Evolutionary conservation across 1,139 yeast species (phyloP).

Genomic region (Groenewaldozyma auringiensis): DNA sequence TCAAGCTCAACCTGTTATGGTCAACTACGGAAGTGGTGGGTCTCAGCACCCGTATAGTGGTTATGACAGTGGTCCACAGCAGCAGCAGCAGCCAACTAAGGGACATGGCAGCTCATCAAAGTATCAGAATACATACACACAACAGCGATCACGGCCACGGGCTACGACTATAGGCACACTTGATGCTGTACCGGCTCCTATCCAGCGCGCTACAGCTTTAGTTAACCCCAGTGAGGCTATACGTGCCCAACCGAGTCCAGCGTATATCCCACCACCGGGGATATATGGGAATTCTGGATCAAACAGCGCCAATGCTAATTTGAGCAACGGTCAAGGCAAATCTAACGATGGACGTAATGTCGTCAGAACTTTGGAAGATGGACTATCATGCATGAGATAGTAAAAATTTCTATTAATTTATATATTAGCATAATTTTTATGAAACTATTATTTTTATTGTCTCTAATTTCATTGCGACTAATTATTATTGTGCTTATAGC

Average conservation of each 20-base stretch:
- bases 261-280: constrained; percentile 37
- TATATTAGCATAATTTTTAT: no score
- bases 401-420: not conserved
- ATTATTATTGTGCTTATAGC: no score
- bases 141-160: constrained; percentile 27
- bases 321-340: constrained; percentile 5
- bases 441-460: no score
- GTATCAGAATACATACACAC: not conserved
- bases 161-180: constrained; percentile 37
- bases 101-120: not conserved
- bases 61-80: not conserved
- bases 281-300: constrained; percentile 15
- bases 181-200: constrained; percentile 35
- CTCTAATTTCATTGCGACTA: no score
- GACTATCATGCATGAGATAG: constrained; percentile 19
- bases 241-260: constrained; percentile 35
- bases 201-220: constrained; percentile 37
- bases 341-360: constrained; percentile 14
- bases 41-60: not conserved
- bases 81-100: not conserved
- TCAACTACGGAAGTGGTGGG: constrained; percentile 2
- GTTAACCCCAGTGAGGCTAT: constrained; percentile 34
- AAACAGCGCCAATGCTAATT: constrained; percentile 5
- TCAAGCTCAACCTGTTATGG: constrained; percentile 1
- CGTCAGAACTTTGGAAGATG: constrained; percentile 28